Evolutionary conservation across 2,329 filamentous ascomycete species (phyloP).

Genomic region (Tolypocladium ophioglossoides): DNA sequence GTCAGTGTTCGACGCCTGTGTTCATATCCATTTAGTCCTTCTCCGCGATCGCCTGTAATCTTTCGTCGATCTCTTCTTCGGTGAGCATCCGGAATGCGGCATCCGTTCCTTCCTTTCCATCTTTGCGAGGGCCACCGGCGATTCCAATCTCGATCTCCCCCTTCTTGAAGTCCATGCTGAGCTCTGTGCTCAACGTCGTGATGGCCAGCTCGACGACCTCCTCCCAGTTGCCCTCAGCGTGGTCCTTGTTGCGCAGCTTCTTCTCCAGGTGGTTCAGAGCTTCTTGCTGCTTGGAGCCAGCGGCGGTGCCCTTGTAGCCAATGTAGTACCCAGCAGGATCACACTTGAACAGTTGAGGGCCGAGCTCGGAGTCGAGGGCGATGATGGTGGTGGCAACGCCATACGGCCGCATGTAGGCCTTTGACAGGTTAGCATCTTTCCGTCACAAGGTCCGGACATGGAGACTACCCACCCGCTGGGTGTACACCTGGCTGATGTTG

Average conservation of each 20-base stretch:
- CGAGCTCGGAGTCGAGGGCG: conserved; percentile 83
- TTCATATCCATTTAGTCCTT: conserved; percentile 61
- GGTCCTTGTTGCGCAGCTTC: conserved; percentile 99
- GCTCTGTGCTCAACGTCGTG: conserved; percentile 84
- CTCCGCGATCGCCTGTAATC: conserved; percentile 95
- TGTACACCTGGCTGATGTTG: conserved; percentile 99
- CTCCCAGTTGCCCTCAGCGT: conserved; percentile 85
- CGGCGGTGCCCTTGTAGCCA: conserved; percentile 96
- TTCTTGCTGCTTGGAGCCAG: conserved; percentile 97
- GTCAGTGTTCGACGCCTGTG: not conserved
- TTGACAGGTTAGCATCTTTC: not conserved
- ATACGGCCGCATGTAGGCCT: conserved; percentile 95
- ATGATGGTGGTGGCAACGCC: conserved; percentile 93
- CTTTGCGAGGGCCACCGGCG: conserved; percentile 74
- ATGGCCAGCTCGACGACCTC: conserved; percentile 97
- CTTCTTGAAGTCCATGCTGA: conserved; percentile 99
- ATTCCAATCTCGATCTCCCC: conserved; percentile 96
- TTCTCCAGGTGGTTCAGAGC: conserved; percentile 98
- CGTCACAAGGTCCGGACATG: too few species aligned
- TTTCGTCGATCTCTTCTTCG: conserved; percentile 96
- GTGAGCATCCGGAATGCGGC: conserved; percentile 77
- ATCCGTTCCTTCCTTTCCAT: conserved; percentile 75
- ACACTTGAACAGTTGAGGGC: conserved; percentile 95
- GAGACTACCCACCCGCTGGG: conserved; percentile 63
- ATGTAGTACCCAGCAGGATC: conserved; percentile 97